Conservation (phyloP, 108 stramenopile genomes). For the Pseudonitzschia multiseries region DNA sequence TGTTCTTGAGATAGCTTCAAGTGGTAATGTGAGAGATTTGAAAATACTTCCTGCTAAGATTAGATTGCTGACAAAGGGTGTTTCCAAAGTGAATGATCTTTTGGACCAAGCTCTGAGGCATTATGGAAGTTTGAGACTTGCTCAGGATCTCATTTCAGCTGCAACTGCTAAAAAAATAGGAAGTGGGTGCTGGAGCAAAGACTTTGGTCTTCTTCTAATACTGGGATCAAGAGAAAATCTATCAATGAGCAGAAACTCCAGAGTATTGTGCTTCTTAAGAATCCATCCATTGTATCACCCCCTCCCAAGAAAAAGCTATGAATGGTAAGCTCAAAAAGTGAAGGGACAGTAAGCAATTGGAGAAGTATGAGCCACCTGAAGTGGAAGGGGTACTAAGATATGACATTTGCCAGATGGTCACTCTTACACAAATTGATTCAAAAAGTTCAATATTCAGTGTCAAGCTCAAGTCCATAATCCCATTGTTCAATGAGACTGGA, state of each 20-base stretch:
- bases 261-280: no score
- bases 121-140: background rate
- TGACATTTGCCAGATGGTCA: no score
- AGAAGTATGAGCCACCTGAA: background rate
- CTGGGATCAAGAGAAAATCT: background rate
- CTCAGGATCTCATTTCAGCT: background rate
- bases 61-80: background rate
- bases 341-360: background rate
- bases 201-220: background rate
- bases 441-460: no score
- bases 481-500: no score
- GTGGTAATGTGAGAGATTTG: no score
- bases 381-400: no score
- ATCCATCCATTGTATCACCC: background rate
- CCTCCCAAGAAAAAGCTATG: background rate
- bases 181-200: background rate
- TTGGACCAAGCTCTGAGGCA: background rate
- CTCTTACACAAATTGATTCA: no score
- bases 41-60: background rate
- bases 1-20: no score
- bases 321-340: background rate
- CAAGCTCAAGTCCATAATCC: no score
- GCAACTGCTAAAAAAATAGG: background rate
- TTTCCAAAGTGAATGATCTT: background rate
- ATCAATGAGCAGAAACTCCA: no score